Evolutionary conservation across 192 early-diverging fungal species (phyloP).

Genomic region (Coemansia sp.): DNA sequence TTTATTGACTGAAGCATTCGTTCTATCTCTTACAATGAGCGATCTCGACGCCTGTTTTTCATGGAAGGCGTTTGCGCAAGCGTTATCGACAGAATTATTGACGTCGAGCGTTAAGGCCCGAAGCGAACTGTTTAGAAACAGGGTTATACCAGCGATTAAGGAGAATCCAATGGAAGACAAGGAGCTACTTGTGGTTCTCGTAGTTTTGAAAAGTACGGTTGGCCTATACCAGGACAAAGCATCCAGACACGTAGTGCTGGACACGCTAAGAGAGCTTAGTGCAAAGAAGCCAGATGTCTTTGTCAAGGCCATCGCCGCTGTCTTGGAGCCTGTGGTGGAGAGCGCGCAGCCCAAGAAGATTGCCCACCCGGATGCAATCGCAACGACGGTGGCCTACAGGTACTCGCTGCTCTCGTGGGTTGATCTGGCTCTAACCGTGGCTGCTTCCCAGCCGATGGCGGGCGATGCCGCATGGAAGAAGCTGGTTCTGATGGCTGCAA

Average conservation of each 20-base stretch:
- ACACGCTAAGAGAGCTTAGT: constrained; percentile 59
- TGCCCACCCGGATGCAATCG: constrained; percentile 28
- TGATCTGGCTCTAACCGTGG: constrained; percentile 49
- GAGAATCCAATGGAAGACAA: constrained; percentile 38
- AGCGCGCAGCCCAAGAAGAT: constrained; percentile 47
- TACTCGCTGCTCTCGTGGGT: constrained; percentile 69
- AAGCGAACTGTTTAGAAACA: constrained; percentile 49
- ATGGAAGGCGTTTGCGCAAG: constrained; percentile 61
- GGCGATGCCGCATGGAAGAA: constrained; percentile 56
- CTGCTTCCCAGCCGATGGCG: constrained; percentile 48
- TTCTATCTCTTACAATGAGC: constrained; percentile 13
- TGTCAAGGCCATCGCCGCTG: constrained; percentile 55
- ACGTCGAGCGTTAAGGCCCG: constrained; percentile 57
- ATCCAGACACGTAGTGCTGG: constrained; percentile 62
- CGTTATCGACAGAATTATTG: constrained; percentile 53
- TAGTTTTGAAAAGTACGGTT: constrained; percentile 60
- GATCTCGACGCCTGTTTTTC: constrained; percentile 22
- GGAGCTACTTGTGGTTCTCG: constrained; percentile 45
- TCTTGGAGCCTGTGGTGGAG: constrained; percentile 49
- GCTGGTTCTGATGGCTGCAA: constrained; percentile 55
- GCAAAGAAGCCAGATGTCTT: constrained; percentile 60
- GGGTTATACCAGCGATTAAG: constrained; percentile 36
- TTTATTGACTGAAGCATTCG: neutral
- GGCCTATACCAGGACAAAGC: constrained; percentile 67
- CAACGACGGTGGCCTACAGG: constrained; percentile 58